Conservation (phyloP, 148 eudicot genomes). For the Simmondsia chinensis region DNA sequence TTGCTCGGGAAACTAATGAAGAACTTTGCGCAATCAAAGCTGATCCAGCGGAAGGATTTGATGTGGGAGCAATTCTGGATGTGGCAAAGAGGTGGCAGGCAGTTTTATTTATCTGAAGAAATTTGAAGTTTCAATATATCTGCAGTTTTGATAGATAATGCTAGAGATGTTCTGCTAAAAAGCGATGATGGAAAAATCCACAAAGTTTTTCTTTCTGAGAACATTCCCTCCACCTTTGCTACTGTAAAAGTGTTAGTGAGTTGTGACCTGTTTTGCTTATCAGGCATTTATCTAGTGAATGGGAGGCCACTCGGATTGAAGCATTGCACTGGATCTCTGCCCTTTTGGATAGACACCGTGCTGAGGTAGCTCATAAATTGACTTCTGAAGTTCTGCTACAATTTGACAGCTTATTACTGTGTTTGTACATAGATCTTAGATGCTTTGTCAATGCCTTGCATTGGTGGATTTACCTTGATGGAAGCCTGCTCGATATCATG, state of each 20-base stretch:
- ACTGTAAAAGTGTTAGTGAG: not conserved
- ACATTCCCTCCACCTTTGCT: too few relatives aligned
- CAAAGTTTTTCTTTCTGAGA: too few relatives aligned
- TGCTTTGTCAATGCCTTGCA: too few relatives aligned
- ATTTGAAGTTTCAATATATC: not conserved
- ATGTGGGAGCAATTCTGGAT: conserved; percentile 78
- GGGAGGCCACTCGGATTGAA: conserved; percentile 98
- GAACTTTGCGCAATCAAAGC: conserved; percentile 72
- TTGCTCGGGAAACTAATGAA: conserved; percentile 95
- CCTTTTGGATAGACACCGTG: conserved; percentile 70
- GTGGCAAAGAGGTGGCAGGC: conserved; percentile 89
- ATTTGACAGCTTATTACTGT: too few relatives aligned
- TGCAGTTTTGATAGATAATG: not conserved
- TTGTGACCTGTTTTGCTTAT: conserved; percentile 11
- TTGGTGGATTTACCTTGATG: too few relatives aligned
- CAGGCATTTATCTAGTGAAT: conserved; percentile 92
- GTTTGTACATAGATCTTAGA: too few relatives aligned
- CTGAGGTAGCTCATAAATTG: conserved; percentile 59
- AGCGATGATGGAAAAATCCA: too few relatives aligned
- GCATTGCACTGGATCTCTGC: conserved; percentile 92
- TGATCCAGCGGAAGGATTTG: conserved; percentile 86
- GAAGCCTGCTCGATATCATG: too few relatives aligned
- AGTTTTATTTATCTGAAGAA: conserved; percentile 5
- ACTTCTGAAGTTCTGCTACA: too few relatives aligned
- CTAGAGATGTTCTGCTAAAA: too few relatives aligned